Evolutionary conservation across 352 stramenopile genomes (phyloP).

Genomic region (Blastocystis sp.): DNA sequence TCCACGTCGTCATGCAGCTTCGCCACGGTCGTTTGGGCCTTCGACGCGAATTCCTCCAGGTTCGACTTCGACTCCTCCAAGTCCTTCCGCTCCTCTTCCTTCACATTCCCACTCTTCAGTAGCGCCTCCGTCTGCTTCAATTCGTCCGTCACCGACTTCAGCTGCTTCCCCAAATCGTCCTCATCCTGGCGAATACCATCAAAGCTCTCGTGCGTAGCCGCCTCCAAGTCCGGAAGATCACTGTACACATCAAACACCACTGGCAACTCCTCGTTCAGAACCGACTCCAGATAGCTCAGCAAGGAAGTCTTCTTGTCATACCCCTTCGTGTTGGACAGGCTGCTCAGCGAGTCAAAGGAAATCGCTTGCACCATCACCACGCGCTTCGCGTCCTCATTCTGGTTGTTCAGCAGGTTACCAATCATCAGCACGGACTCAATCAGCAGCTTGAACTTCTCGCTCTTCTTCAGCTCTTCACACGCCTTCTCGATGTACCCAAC

Average conservation of each 20-base stretch:
- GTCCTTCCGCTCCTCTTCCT: slow-evolving; percentile 31
- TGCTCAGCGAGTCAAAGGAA: slow-evolving; percentile 8
- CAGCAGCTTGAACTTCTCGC: slow-evolving; percentile 27
- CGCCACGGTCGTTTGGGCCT: slow-evolving; percentile 1
- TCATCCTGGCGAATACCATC: slow-evolving; percentile 54
- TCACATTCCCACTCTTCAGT: neutral
- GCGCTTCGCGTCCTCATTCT: slow-evolving; percentile 47
- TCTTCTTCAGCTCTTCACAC: slow-evolving; percentile 28
- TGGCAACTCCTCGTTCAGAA: slow-evolving; percentile 3
- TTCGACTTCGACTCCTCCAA: slow-evolving; percentile 30
- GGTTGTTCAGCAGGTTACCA: slow-evolving; percentile 49
- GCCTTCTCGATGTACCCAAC: slow-evolving; percentile 8
- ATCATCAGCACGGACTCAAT: slow-evolving; percentile 59
- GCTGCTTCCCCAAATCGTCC: slow-evolving; percentile 32
- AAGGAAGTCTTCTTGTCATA: slow-evolving; percentile 66
- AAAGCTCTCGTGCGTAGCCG: slow-evolving; percentile 37
- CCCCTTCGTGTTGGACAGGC: slow-evolving; percentile 44
- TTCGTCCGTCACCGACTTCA: slow-evolving; percentile 52
- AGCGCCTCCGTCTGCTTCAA: slow-evolving; percentile 33
- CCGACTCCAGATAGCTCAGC: slow-evolving; percentile 30
- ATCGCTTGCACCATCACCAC: slow-evolving; percentile 32
- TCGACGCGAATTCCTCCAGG: slow-evolving; percentile 41
- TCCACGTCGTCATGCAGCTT: slow-evolving; percentile 33
- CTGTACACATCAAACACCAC: slow-evolving; percentile 27
- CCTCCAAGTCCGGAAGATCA: slow-evolving; percentile 7